A percentile compares a stretch with the other conserved stretches of the same genome.
These are phyloP conservation scores for Mycena albidolilacea DNA, from an alignment of 768 basidiomycete species.

Conservation along the genomic window DNA sequence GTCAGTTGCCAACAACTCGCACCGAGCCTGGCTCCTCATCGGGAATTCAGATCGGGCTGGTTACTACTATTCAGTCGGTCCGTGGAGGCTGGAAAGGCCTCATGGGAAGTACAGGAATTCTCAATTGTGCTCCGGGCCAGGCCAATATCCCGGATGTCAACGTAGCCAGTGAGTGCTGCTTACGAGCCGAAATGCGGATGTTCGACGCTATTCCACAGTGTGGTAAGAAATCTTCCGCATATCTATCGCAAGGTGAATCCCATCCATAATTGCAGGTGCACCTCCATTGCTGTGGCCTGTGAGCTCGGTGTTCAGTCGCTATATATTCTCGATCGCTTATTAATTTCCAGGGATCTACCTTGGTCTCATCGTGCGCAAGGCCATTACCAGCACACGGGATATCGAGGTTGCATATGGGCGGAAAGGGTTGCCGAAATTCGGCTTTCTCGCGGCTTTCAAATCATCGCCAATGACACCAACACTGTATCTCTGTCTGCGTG, in stretches of 20 bases:
- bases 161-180: constrained; percentile 16
- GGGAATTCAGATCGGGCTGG: constrained; percentile 13
- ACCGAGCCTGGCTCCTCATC: not conserved
- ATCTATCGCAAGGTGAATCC: not conserved
- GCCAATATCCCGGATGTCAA: constrained; percentile 26
- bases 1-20: not conserved
- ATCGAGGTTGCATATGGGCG: constrained; percentile 2
- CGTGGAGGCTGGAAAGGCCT: constrained; percentile 1
- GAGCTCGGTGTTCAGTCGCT: not conserved
- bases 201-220: not conserved
- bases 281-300: constrained; percentile 28
- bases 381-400: not conserved
- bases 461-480: constrained; percentile 9
- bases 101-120: constrained; percentile 12
- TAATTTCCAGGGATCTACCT: constrained; percentile 17
- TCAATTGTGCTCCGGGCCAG: constrained; percentile 8
- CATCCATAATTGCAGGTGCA: constrained; percentile 7
- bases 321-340: not conserved
- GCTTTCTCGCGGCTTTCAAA: not conserved
- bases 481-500: constrained; percentile 16
- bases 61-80: constrained; percentile 19
- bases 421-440: not conserved
- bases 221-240: not conserved
- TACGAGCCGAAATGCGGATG: not conserved
- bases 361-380: constrained; percentile 17